A percentile compares a stretch with the other conserved stretches of the same genome.
These are phyloP conservation scores for Rhipidocladum racemiflorum DNA, from an alignment of 176 grass and related monocot genomes.

Conservation along the genomic window DNA sequence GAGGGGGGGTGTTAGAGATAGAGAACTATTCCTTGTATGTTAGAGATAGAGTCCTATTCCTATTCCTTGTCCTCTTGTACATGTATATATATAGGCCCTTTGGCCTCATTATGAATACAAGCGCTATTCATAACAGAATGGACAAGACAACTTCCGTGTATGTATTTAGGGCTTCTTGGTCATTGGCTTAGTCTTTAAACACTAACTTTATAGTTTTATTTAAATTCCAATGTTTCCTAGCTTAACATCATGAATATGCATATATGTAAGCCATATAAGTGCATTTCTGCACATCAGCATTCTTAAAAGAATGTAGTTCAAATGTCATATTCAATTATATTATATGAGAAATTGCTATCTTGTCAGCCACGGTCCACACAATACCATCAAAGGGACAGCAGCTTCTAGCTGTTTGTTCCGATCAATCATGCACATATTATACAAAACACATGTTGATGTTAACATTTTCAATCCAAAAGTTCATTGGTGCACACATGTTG, in stretches of 20 bases:
- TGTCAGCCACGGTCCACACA: not conserved
- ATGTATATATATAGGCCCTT: too few relatives aligned
- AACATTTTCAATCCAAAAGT: not conserved
- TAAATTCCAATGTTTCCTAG: not conserved
- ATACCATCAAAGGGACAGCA: not conserved
- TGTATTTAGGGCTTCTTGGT: not conserved
- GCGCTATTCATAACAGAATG: too few relatives aligned
- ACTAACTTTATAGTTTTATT: slow-evolving; percentile 9
- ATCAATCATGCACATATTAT: not conserved
- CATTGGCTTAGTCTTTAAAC: slow-evolving; percentile 3
- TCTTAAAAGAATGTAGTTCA: slow-evolving; percentile 15
- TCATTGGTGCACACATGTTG: not conserved
- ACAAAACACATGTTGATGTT: not conserved
- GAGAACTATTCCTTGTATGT: too few relatives aligned
- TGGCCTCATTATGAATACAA: too few relatives aligned
- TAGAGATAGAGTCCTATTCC: too few relatives aligned
- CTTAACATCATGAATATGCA: not conserved
- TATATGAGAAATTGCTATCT: not conserved
- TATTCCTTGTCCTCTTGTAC: too few relatives aligned
- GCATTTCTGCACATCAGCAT: not conserved
- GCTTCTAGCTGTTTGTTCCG: slow-evolving; percentile 2
- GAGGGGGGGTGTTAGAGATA: too few relatives aligned
- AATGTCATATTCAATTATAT: slow-evolving; percentile 17
- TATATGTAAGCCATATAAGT: not conserved
- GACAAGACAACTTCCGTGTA: slow-evolving; percentile 2